Conservation (phyloP, 495 filamentous ascomycete genomes). For the Hypoxylon perforatum region DNA sequence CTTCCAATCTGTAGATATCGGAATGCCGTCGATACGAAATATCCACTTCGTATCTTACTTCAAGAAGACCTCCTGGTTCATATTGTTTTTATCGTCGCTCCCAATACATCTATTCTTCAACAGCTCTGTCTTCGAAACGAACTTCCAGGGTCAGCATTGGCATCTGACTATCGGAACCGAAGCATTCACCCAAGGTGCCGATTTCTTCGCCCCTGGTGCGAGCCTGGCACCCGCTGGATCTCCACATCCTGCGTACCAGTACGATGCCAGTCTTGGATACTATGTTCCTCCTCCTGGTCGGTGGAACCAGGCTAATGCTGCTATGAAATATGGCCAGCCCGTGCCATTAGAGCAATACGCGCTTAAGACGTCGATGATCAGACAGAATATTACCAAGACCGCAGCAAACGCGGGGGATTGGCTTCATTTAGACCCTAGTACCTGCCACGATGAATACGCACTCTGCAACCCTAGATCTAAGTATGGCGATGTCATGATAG, state of each 20-base stretch:
- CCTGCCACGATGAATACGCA: slow-evolving; percentile 21
- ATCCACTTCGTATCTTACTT: slow-evolving; percentile 7
- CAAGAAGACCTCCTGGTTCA: slow-evolving; percentile 9
- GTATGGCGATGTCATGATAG: slow-evolving; percentile 25
- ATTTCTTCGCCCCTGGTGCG: slow-evolving; percentile 29
- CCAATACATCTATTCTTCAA: slow-evolving; percentile 35
- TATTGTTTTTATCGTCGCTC: slow-evolving; percentile 16
- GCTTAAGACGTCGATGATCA: neutral
- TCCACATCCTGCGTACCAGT: neutral
- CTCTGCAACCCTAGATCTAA: slow-evolving; percentile 16
- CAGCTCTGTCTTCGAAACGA: slow-evolving; percentile 27
- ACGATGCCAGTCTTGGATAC: neutral
- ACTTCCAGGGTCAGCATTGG: slow-evolving; percentile 22
- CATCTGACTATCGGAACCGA: slow-evolving; percentile 18
- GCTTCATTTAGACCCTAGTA: neutral
- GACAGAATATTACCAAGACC: slow-evolving; percentile 7
- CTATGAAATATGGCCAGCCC: neutral
- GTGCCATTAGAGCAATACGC: slow-evolving; percentile 12
- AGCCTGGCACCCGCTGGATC: slow-evolving; percentile 19
- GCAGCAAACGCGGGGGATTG: slow-evolving; percentile 6
- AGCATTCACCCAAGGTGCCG: slow-evolving; percentile 10
- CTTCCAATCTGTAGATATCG: slow-evolving; percentile 32
- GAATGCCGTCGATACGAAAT: slow-evolving; percentile 25
- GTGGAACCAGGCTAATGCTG: neutral
- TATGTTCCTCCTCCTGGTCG: neutral